Evolutionary conservation across 2,329 filamentous ascomycete genomes (phyloP).

Genomic region (Pestalotiopsis sp.): DNA sequence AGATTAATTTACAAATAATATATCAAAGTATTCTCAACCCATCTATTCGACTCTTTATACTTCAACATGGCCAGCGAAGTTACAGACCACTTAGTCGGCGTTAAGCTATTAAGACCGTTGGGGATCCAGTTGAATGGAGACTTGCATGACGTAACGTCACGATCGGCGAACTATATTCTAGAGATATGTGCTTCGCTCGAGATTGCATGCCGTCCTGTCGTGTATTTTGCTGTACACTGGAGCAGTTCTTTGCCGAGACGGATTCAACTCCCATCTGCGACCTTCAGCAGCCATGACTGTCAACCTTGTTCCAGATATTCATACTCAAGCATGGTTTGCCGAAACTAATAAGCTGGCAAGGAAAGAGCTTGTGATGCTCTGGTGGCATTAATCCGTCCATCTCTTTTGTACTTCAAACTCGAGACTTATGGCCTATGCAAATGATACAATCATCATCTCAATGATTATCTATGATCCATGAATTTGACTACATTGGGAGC

Average conservation of each 20-base stretch:
- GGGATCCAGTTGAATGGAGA: background rate
- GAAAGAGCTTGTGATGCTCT: too few species aligned
- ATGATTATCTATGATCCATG: too few species aligned
- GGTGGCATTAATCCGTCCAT: too few species aligned
- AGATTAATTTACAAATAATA: background rate
- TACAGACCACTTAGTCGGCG: background rate
- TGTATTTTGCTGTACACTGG: too few species aligned
- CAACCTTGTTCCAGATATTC: background rate
- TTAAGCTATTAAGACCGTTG: conserved; percentile 6
- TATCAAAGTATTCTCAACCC: background rate
- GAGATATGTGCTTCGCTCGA: background rate
- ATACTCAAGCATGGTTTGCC: background rate
- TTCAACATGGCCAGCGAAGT: background rate
- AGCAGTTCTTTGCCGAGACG: background rate
- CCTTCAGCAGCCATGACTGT: too few species aligned
- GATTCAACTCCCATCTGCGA: background rate
- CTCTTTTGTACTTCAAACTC: too few species aligned
- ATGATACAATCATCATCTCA: too few species aligned
- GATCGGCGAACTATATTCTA: background rate
- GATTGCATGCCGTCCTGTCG: too few species aligned
- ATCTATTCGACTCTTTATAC: background rate
- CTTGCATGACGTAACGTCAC: conserved; percentile 2
- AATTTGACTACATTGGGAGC: too few species aligned
- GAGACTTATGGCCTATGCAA: too few species aligned
- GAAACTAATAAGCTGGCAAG: too few species aligned